Evolutionary conservation across 495 filamentous ascomycete genomes (phyloP), one percentile per base, ranked within the genome.

Genomic region (Tuber calosporum): DNA sequence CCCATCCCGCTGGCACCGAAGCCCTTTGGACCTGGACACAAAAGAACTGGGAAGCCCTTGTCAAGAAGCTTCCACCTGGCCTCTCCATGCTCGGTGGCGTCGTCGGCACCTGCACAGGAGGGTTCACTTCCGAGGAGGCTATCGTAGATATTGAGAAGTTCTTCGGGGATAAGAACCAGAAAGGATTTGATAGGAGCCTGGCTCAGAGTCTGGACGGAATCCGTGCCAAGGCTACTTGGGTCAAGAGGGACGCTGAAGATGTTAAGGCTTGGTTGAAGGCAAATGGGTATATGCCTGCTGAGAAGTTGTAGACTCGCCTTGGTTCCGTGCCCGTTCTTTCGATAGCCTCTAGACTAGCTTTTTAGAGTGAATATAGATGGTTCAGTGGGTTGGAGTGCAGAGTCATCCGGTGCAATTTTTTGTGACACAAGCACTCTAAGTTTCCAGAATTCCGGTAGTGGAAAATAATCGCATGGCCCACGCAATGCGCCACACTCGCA

Each of bases 21-120:
- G 91, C 90, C 17, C 85, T 97, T 73, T 98, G 91, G 88, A 79
- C 75, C 66, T 98, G 92, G 91, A 85, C 96, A 84, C 91, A 89
- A 81, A 85, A 88, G 71, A 94, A 97, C 85, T 99, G 94, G 93
- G 90, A 91, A 17, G 84, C 85, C 34, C 84, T 98, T 41, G 86
- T 88, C 83, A 88, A 91, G 86, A 91, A 91, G 80, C 85, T 93
- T 53, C 93, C 94, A 69, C 91, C 95, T 40, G 88, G 89, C 42
- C 84, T 95, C 39, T 88, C 88, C 67, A 96, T 98, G 90, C 87
- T 98, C 73, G 91, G 94, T 41, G 88, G 87, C 15, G 87, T 98
- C 75, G 92, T 99, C 7, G 88, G 89, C 72, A 91, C 97, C 74
- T 92, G 89, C 80, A 95, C 93, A 36, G 88, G 89, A 4, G 89